phyloP scores from a whole-genome alignment of 2,329 filamentous ascomycete genomes.

The Colletotrichum scovillei region DNA sequence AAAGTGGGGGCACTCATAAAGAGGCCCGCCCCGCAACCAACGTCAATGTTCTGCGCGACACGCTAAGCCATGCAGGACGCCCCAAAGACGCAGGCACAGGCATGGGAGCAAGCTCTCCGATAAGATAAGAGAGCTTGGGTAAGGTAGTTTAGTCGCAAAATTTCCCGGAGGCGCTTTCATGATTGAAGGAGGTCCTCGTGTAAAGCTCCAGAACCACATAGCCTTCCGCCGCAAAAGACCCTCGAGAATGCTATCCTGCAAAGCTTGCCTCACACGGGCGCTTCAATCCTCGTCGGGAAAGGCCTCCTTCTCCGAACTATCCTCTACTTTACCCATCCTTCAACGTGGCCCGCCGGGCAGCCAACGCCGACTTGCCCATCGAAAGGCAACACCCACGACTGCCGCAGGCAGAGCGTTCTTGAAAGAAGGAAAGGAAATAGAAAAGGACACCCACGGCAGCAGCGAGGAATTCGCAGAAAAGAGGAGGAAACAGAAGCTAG shows the following conservation, averaged over 20 bases:
- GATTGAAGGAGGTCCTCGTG: background rate
- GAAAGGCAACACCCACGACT: background rate
- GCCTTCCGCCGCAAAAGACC: background rate
- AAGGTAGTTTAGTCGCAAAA: constrained; percentile 5
- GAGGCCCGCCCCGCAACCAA: background rate
- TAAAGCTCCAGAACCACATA: background rate
- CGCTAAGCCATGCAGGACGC: background rate
- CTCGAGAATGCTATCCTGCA: constrained; percentile 1
- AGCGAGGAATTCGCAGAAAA: constrained; percentile 22
- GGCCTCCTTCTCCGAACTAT: background rate
- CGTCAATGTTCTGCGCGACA: background rate
- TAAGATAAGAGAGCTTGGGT: constrained; percentile 13
- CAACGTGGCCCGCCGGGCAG: background rate
- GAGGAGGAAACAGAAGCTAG: constrained; percentile 43
- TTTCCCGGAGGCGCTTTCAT: background rate
- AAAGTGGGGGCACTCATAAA: background rate
- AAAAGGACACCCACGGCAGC: background rate
- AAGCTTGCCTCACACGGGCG: constrained; percentile 7
- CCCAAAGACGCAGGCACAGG: no score
- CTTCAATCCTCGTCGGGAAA: background rate
- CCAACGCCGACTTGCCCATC: background rate
- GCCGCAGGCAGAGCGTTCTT: background rate
- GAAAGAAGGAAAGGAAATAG: background rate
- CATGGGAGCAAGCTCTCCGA: background rate
- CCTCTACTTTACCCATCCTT: background rate